phyloP scores from a whole-genome alignment of 139 green algal species.

The Nannochloris sp. region DNA sequence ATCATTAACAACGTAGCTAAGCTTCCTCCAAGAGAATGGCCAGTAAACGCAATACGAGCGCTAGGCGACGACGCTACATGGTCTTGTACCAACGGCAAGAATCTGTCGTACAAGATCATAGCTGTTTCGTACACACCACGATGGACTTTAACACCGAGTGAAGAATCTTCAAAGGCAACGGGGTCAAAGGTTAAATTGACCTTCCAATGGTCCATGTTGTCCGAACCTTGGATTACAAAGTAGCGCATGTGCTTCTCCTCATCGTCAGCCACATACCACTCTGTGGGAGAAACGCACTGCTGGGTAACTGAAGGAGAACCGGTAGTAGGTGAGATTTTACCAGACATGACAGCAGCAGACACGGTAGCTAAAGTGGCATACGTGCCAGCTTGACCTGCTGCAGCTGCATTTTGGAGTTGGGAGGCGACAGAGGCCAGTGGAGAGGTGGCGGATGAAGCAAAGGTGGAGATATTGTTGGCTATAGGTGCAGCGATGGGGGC shows the following conservation, averaged over 20 bases:
- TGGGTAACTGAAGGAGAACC: neutral
- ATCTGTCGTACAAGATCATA: conserved; percentile 74
- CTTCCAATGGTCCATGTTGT: conserved; percentile 72
- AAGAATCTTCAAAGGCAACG: conserved; percentile 84
- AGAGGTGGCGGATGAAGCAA: conserved; percentile 1
- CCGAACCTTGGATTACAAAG: conserved; percentile 73
- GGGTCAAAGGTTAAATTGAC: conserved; percentile 92
- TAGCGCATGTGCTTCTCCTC: conserved; percentile 41
- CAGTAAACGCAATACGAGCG: conserved; percentile 68
- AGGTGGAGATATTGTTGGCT: conserved; percentile 21
- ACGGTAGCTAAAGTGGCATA: conserved; percentile 38
- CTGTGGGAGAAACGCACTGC: conserved; percentile 7
- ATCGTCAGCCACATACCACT: conserved; percentile 84
- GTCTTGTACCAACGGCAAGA: conserved; percentile 79
- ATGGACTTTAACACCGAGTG: conserved; percentile 81
- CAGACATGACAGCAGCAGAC: conserved; percentile 26
- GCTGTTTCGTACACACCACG: conserved; percentile 88
- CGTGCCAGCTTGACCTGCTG: conserved; percentile 28
- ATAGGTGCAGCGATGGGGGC: conserved; percentile 16
- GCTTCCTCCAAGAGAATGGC: conserved; percentile 90
- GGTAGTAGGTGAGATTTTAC: neutral
- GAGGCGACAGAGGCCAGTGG: conserved; percentile 21
- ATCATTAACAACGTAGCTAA: conserved; percentile 80
- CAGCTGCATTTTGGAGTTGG: conserved; percentile 42
- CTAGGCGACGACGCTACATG: conserved; percentile 64